These are phyloP conservation scores for Aspergillus oerlinghausenensis DNA, from an alignment of 2,329 filamentous ascomycete genomes.

Conservation along the genomic window DNA sequence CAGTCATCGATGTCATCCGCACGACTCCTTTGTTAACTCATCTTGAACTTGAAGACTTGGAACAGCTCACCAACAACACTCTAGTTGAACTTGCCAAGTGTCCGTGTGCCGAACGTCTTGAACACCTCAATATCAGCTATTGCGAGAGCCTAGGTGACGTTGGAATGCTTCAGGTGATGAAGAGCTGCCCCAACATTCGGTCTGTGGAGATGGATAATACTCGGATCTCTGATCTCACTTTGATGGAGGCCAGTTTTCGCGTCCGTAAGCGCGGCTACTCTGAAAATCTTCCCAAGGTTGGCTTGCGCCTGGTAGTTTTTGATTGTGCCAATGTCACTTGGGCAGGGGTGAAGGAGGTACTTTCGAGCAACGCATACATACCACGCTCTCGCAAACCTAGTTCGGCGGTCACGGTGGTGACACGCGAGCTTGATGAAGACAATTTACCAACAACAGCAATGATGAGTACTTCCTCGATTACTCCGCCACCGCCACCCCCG, in stretches of 20 bases:
- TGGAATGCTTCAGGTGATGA: slow-evolving; percentile 78
- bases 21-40: slow-evolving; percentile 75
- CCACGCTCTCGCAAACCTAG: slow-evolving; percentile 45
- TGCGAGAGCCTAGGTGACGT: slow-evolving; percentile 80
- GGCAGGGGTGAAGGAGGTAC: slow-evolving; percentile 81
- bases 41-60: slow-evolving; percentile 83
- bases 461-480: slow-evolving; percentile 22
- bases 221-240: slow-evolving; percentile 76
- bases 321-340: slow-evolving; percentile 91
- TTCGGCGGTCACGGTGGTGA: slow-evolving; percentile 30
- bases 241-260: slow-evolving; percentile 79
- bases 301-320: slow-evolving; percentile 75
- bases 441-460: slow-evolving; percentile 11
- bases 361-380: slow-evolving; percentile 77
- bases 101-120: slow-evolving; percentile 65
- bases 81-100: slow-evolving; percentile 71
- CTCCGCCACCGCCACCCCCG: slow-evolving; percentile 20
- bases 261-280: slow-evolving; percentile 61
- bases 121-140: slow-evolving; percentile 83
- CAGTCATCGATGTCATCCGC: slow-evolving; percentile 66
- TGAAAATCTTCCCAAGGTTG: slow-evolving; percentile 51
- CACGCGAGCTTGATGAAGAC: slow-evolving; percentile 21
- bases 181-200: slow-evolving; percentile 64
- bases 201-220: slow-evolving; percentile 91
- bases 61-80: slow-evolving; percentile 68